Evolutionary conservation across 768 basidiomycete genomes (phyloP).

Genomic region (Epithele typhae): DNA sequence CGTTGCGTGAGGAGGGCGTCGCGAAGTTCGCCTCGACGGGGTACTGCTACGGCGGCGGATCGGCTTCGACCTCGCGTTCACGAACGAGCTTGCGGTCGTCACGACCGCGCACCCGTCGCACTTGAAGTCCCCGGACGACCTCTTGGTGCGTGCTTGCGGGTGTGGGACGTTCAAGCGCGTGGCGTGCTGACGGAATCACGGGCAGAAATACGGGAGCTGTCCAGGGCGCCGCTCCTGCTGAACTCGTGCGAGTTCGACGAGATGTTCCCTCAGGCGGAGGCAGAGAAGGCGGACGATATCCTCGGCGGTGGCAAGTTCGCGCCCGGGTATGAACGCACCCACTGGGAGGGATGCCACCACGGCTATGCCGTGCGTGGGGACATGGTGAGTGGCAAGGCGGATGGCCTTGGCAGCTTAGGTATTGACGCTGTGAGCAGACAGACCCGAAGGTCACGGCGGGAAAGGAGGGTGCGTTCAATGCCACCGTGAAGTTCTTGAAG

Average conservation of each 20-base stretch:
- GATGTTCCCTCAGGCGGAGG: slow-evolving; percentile 47
- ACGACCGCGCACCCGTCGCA: slow-evolving; percentile 60
- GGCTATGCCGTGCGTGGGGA: slow-evolving; percentile 41
- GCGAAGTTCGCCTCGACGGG: slow-evolving; percentile 55
- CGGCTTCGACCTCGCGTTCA: slow-evolving; percentile 60
- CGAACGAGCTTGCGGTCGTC: slow-evolving; percentile 43
- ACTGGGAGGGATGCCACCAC: slow-evolving; percentile 28
- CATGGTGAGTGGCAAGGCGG: slow-evolving; percentile 12
- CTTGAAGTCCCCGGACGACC: slow-evolving; percentile 53
- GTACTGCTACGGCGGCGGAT: slow-evolving; percentile 68
- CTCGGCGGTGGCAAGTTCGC: slow-evolving; percentile 31
- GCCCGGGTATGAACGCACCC: slow-evolving; percentile 34
- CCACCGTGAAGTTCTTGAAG: slow-evolving; percentile 50
- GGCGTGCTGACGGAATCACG: no score
- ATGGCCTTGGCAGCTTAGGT: neutral
- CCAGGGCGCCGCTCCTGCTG: slow-evolving; percentile 59
- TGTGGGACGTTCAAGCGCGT: no score
- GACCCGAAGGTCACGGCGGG: slow-evolving; percentile 52
- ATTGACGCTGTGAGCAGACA: slow-evolving; percentile 18
- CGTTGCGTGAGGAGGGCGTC: slow-evolving; percentile 56
- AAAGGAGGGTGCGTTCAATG: slow-evolving; percentile 61
- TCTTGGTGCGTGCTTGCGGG: no score
- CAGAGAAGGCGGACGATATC: slow-evolving; percentile 33
- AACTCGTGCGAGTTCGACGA: slow-evolving; percentile 56
- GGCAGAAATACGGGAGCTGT: slow-evolving; percentile 38